Conservation (phyloP, 108 stramenopile species). For the Cyclostephanos tholiformis region DNA sequence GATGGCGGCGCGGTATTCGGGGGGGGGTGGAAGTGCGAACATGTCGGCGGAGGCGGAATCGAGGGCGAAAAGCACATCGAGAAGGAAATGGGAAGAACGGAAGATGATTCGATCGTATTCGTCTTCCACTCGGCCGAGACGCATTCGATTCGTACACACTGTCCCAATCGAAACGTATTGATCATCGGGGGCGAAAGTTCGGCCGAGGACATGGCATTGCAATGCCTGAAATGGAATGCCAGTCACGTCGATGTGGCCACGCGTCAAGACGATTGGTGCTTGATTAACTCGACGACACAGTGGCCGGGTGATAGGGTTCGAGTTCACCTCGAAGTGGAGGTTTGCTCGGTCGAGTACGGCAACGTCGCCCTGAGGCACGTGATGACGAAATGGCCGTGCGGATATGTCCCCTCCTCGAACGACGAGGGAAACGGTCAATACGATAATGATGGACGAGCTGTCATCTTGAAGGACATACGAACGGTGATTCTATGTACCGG, state of each 20-base stretch:
- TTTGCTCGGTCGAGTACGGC: neutral
- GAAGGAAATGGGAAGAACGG: too few species aligned
- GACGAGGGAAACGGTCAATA: neutral
- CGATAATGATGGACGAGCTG: neutral
- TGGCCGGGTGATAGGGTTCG: slow-evolving; percentile 43
- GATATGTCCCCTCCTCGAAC: neutral
- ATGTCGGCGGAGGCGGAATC: neutral
- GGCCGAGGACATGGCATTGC: slow-evolving; percentile 65
- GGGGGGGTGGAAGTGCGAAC: neutral
- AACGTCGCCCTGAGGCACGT: neutral
- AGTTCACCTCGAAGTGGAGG: neutral
- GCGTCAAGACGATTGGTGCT: slow-evolving; percentile 14
- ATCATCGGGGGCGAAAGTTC: slow-evolving; percentile 57
- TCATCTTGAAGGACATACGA: slow-evolving; percentile 21
- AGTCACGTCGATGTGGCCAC: slow-evolving; percentile 29
- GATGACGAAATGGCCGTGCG: neutral
- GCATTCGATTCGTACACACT: neutral
- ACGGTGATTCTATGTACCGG: slow-evolving; percentile 44
- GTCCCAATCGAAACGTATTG: slow-evolving; percentile 44
- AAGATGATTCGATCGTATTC: too few species aligned
- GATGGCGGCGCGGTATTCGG: neutral
- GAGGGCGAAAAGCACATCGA: neutral
- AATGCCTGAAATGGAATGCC: slow-evolving; percentile 50
- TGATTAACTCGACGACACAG: neutral
- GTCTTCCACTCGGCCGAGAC: neutral